Evolutionary conservation across 352 stramenopile genomes (phyloP), one percentile per base, ranked within the genome.

Genomic region (Pythium rhizo-oryzae): DNA sequence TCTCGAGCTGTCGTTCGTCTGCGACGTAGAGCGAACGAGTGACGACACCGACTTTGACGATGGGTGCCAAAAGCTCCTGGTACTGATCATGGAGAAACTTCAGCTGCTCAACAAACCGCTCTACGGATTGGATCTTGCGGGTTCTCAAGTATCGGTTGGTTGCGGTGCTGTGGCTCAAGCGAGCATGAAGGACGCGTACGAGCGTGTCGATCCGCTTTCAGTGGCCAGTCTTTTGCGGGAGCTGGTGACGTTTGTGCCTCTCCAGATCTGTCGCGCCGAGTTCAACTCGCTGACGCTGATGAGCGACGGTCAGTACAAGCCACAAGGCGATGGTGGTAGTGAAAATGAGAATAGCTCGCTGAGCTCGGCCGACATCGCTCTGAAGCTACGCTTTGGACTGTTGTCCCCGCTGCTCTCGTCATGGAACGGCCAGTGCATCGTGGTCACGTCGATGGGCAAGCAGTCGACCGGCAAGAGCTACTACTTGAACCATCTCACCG

Each of bases 381-480:
- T 57, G 8, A 61, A 44, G 12, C 61, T 67, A 8, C 61, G 52
- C 6, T 67, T 56, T 50, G 78, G 80, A 4, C 47, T 88, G 1
- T 43, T 86, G 9, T 86, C 80, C 5, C 72, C 79, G 13, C 28
- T 89, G 0, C 43, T 89, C 3, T 57, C 52, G 19, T 72, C 78
- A 7, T 89, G 80, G 80, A 68, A 56, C 60, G 62, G 69, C 35
- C 63, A 65, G 21, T 89, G 80, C 50, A 59, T 87, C 13, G 78
- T 87, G 24, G 71, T 89, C 30, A 85, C 81, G 21, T 89, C 77
- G 0, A 89, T 89, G 81, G 81, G 81, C 3, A 89, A 91, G 35
- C 85, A 93, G 50, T 93, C 85, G 2, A 93, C 85, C 2, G 85
- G 85, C 5, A 92, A 93, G 52, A 91, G 82, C 51, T 94, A 92